These are phyloP conservation scores for Botrytis cinerea DNA, from an alignment of 2,329 filamentous ascomycete genomes.

Conservation along the genomic window DNA sequence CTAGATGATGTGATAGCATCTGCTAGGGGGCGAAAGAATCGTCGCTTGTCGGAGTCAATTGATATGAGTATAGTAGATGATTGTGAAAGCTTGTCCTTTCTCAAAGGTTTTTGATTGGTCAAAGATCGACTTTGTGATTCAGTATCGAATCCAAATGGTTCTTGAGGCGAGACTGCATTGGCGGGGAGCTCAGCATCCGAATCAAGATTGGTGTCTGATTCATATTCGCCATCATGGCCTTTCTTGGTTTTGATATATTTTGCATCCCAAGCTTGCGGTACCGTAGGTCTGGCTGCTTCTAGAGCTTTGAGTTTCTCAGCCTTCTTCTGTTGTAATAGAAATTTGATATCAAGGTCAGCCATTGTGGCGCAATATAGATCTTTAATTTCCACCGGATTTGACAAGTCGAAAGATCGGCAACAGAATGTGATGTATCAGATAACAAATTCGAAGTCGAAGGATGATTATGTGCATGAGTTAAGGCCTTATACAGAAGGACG, in stretches of 20 bases:
- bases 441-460: neutral
- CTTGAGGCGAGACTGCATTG: neutral
- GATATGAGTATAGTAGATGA: conserved; percentile 8
- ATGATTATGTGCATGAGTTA: neutral
- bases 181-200: neutral
- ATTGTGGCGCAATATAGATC: neutral
- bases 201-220: neutral
- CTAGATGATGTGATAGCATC: conserved; percentile 13
- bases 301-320: neutral
- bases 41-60: conserved; percentile 7
- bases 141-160: neutral
- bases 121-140: neutral
- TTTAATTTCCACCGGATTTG: conserved; percentile 2
- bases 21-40: conserved; percentile 19
- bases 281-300: neutral
- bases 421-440: neutral
- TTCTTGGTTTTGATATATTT: neutral
- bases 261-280: neutral
- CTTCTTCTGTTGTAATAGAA: neutral
- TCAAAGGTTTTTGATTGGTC: conserved; percentile 1
- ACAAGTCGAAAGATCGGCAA: neutral
- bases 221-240: neutral
- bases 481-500: neutral
- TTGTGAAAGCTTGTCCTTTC: neutral
- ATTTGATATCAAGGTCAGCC: neutral